Percentiles rank a stretch among this genome's conserved stretches.
Evolutionary conservation across 164 flowering plant species (phyloP).

Genomic region (Piper betle): DNA sequence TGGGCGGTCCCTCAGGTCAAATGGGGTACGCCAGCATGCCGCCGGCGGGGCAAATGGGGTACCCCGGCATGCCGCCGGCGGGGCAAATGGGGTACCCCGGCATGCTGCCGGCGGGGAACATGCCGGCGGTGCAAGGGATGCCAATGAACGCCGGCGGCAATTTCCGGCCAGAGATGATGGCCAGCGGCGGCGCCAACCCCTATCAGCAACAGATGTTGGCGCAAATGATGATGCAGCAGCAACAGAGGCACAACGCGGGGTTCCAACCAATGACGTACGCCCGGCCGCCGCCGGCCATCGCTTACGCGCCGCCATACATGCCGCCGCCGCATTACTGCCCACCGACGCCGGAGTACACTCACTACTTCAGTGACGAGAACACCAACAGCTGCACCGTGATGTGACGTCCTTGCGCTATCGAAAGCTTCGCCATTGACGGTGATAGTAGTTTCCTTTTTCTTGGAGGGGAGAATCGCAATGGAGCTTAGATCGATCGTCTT

Average conservation of each 20-base stretch:
- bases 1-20: constrained; percentile 6
- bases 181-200: constrained; percentile 30
- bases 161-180: constrained; percentile 36
- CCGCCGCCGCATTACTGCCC: constrained; percentile 34
- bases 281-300: constrained; percentile 67
- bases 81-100: constrained; percentile 1
- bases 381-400: constrained; percentile 74
- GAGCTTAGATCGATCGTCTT: too few relatives aligned
- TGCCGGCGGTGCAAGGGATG: constrained; percentile 66
- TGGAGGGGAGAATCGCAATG: too few relatives aligned
- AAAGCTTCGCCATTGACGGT: not conserved
- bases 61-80: too few relatives aligned
- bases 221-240: constrained; percentile 71
- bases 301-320: constrained; percentile 37
- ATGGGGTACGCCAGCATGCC: constrained; percentile 10
- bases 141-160: constrained; percentile 24
- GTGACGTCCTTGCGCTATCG: constrained; percentile 24
- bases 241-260: constrained; percentile 48
- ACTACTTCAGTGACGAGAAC: constrained; percentile 82
- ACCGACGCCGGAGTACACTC: constrained; percentile 23
- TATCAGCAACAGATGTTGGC: constrained; percentile 39
- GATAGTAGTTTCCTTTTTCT: too few relatives aligned
- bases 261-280: constrained; percentile 91
- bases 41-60: too few relatives aligned
- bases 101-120: constrained; percentile 35